Conservation (phyloP, 1,139 yeast species). For the Pichia sp. region DNA sequence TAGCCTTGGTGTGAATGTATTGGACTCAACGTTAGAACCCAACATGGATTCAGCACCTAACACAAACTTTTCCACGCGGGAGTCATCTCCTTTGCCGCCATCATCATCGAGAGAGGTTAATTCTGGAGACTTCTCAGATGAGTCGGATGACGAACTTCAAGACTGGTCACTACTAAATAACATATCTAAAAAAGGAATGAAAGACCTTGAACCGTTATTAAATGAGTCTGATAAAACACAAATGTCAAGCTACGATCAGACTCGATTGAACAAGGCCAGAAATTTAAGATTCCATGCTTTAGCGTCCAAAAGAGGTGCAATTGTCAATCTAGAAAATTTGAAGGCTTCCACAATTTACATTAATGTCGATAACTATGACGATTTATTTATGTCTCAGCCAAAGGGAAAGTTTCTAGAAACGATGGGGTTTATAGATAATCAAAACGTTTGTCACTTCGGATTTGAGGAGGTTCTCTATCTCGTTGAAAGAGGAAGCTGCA, state of each 20-base stretch:
- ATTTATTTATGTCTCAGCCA: constrained; percentile 42
- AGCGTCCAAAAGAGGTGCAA: constrained; percentile 42
- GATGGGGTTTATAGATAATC: constrained; percentile 53
- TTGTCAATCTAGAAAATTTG: constrained; percentile 23
- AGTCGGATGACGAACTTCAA: constrained; percentile 55
- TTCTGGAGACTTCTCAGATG: constrained; percentile 19
- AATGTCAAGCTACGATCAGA: constrained; percentile 56
- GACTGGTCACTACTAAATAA: constrained; percentile 53
- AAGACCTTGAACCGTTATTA: constrained; percentile 66
- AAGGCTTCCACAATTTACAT: constrained; percentile 39
- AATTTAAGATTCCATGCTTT: constrained; percentile 71
- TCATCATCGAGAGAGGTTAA: constrained; percentile 5
- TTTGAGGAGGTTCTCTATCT: constrained; percentile 71
- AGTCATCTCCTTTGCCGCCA: constrained; percentile 3
- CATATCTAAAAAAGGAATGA: constrained; percentile 54
- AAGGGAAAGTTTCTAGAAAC: constrained; percentile 71
- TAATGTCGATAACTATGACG: constrained; percentile 24
- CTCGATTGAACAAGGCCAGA: constrained; percentile 47
- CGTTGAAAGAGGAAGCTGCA: constrained; percentile 75
- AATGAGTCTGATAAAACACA: constrained; percentile 28
- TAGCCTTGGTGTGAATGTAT: no score
- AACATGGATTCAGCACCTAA: neutral
- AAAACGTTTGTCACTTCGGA: constrained; percentile 36
- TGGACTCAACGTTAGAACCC: no score
- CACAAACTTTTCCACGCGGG: constrained; percentile 2